A percentile compares a stretch with the other conserved stretches of the same genome.
phyloP scores from a whole-genome alignment of 257 asterid genomes.

The Linaria vulgaris region DNA sequence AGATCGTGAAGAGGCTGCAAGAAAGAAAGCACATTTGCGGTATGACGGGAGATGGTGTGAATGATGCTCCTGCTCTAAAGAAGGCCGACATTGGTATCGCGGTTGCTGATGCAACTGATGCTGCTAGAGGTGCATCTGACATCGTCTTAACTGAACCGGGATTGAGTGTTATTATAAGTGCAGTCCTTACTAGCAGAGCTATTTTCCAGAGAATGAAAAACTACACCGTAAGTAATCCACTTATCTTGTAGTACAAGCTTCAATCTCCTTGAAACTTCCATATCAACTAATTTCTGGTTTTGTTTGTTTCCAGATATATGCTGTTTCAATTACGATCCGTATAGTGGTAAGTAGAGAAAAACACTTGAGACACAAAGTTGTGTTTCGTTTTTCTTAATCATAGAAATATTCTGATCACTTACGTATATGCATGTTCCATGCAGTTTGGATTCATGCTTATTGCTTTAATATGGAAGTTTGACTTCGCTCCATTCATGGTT shows the following conservation, averaged over 20 bases:
- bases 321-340: slow-evolving; percentile 91
- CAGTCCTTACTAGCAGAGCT: slow-evolving; percentile 87
- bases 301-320: slow-evolving; percentile 63
- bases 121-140: slow-evolving; percentile 88
- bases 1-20: slow-evolving; percentile 88
- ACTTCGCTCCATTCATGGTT: slow-evolving; percentile 93
- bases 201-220: slow-evolving; percentile 96
- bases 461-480: slow-evolving; percentile 89
- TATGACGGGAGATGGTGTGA: slow-evolving; percentile 98
- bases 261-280: slow-evolving; percentile 5
- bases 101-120: slow-evolving; percentile 96
- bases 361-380: background rate
- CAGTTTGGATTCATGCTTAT: slow-evolving; percentile 96
- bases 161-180: slow-evolving; percentile 83
- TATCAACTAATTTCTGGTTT: slow-evolving; percentile 11
- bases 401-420: background rate
- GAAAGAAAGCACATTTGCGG: slow-evolving; percentile 93
- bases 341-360: slow-evolving; percentile 94
- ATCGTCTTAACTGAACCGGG: slow-evolving; percentile 91
- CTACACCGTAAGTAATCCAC: slow-evolving; percentile 59
- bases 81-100: slow-evolving; percentile 96
- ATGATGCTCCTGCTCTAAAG: slow-evolving; percentile 95
- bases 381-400: background rate
- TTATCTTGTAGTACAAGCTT: slow-evolving; percentile 11
- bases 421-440: slow-evolving; percentile 8